phyloP scores from a whole-genome alignment of 371 early-diverging fungal genomes.

The Mucor circinelloides region DNA sequence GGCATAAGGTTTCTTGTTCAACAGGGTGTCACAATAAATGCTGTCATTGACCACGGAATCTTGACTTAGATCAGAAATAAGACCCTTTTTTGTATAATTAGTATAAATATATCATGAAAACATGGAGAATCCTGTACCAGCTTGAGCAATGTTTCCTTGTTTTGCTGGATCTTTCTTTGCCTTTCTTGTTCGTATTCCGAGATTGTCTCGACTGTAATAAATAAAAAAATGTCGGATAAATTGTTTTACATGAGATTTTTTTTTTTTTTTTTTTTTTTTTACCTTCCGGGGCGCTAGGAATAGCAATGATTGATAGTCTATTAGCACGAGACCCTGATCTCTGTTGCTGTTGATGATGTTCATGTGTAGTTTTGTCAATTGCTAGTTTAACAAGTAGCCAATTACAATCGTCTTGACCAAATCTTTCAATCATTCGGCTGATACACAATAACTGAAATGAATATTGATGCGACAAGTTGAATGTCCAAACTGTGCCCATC shows the following conservation, averaged over 20 bases:
- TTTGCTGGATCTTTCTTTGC: slow-evolving; percentile 66
- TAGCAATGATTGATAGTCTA: not conserved
- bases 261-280: not conserved
- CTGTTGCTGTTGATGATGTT: not conserved
- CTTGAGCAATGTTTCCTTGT: slow-evolving; percentile 63
- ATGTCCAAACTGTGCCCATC: slow-evolving; percentile 92
- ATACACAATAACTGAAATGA: slow-evolving; percentile 69
- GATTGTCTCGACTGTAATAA: slow-evolving; percentile 7
- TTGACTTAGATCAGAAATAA: slow-evolving; percentile 81
- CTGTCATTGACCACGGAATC: slow-evolving; percentile 65
- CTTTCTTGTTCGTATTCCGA: slow-evolving; percentile 67
- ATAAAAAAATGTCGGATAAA: not conserved
- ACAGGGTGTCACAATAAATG: slow-evolving; percentile 70
- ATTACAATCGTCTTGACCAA: slow-evolving; percentile 76
- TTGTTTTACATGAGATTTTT: not conserved
- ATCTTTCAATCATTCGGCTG: slow-evolving; percentile 86
- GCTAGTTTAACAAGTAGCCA: slow-evolving; percentile 77
- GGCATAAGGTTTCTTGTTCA: slow-evolving; percentile 35
- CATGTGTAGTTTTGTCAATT: not conserved
- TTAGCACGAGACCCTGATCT: not conserved
- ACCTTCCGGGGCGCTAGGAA: not conserved
- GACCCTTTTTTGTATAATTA: slow-evolving; percentile 46
- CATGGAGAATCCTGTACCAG: slow-evolving; percentile 42
- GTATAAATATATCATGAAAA: not conserved
- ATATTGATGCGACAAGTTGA: slow-evolving; percentile 60